Percentiles rank a stretch among this genome's conserved stretches.
Evolutionary conservation across 331 rosid species (phyloP).

Genomic region (Arachis monticola): DNA sequence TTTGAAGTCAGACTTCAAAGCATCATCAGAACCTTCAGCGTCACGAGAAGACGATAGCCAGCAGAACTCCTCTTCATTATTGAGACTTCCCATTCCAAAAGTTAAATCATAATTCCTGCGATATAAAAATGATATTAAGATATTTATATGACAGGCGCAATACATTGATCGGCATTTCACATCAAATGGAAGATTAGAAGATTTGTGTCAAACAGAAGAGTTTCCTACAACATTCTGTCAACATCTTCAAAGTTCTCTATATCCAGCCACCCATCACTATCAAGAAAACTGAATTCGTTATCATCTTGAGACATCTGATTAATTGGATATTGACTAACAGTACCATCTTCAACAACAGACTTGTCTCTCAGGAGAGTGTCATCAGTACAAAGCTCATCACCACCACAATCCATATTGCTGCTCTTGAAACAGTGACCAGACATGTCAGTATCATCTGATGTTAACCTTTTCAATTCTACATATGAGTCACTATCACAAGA

Average conservation of each 20-base stretch:
- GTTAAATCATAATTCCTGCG: slow-evolving; percentile 81
- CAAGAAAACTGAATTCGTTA: slow-evolving; percentile 72
- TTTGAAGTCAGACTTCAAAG: slow-evolving; percentile 59
- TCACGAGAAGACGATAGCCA: slow-evolving; percentile 75
- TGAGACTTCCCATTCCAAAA: slow-evolving; percentile 64
- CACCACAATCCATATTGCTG: slow-evolving; percentile 52
- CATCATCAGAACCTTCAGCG: slow-evolving; percentile 61
- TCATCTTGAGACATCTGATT: slow-evolving; percentile 60
- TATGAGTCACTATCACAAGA: slow-evolving; percentile 50
- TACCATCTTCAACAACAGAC: slow-evolving; percentile 55
- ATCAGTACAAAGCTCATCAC: slow-evolving; percentile 51
- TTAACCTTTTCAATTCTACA: slow-evolving; percentile 50
- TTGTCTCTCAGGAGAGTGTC: slow-evolving; percentile 62
- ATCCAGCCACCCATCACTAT: slow-evolving; percentile 77
- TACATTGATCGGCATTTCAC: slow-evolving; percentile 8
- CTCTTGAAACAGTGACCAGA: slow-evolving; percentile 56
- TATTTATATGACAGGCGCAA: slow-evolving; percentile 4
- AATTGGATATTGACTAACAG: slow-evolving; percentile 54
- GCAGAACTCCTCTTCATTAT: slow-evolving; percentile 66
- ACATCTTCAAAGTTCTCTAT: slow-evolving; percentile 85
- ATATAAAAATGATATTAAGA: slow-evolving; percentile 35
- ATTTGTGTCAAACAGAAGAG: slow-evolving; percentile 30
- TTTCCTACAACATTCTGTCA: slow-evolving; percentile 77
- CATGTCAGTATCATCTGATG: slow-evolving; percentile 49
- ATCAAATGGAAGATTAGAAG: slow-evolving; percentile 26